Evolutionary conservation across 345 rosid species (phyloP).

Genomic region (Laguncularia racemosa): DNA sequence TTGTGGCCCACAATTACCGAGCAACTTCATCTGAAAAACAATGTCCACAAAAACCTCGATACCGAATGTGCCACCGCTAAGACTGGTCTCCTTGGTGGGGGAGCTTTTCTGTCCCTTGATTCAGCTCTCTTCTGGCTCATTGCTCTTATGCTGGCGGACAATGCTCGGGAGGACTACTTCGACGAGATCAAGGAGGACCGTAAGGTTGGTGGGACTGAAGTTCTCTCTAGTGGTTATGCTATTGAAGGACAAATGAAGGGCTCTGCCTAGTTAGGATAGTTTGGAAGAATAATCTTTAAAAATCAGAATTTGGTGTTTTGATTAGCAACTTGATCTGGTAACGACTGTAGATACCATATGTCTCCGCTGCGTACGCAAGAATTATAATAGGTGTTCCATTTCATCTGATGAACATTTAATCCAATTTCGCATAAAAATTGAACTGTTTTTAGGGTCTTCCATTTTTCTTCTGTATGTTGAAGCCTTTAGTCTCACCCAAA

Average conservation of each 20-base stretch:
- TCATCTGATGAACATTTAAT: too few relatives aligned
- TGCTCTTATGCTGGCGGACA: slow-evolving; percentile 75
- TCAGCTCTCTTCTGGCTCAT: slow-evolving; percentile 77
- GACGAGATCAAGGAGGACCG: slow-evolving; percentile 35
- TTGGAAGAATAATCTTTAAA: too few relatives aligned
- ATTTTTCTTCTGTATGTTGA: too few relatives aligned
- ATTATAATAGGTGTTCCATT: too few relatives aligned
- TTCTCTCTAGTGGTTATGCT: slow-evolving; percentile 4
- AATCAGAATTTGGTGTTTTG: too few relatives aligned
- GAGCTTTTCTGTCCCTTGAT: slow-evolving; percentile 77
- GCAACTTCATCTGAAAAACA: slow-evolving; percentile 54
- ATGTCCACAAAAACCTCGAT: slow-evolving; percentile 40
- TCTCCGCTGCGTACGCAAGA: too few relatives aligned
- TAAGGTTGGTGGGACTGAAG: slow-evolving; percentile 2
- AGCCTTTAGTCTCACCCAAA: too few relatives aligned
- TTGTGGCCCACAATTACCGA: slow-evolving; percentile 80
- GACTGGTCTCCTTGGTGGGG: slow-evolving; percentile 80
- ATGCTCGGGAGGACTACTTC: slow-evolving; percentile 89
- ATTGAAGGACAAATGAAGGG: slow-evolving; percentile 1
- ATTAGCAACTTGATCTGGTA: too few relatives aligned
- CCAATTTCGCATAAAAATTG: too few relatives aligned
- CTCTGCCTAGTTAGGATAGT: not conserved
- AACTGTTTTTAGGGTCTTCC: too few relatives aligned
- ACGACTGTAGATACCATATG: too few relatives aligned
- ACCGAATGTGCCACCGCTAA: slow-evolving; percentile 73